Evolutionary conservation across 805 yeast species (phyloP).

Genomic region (Sporopachydermia quercuum): DNA sequence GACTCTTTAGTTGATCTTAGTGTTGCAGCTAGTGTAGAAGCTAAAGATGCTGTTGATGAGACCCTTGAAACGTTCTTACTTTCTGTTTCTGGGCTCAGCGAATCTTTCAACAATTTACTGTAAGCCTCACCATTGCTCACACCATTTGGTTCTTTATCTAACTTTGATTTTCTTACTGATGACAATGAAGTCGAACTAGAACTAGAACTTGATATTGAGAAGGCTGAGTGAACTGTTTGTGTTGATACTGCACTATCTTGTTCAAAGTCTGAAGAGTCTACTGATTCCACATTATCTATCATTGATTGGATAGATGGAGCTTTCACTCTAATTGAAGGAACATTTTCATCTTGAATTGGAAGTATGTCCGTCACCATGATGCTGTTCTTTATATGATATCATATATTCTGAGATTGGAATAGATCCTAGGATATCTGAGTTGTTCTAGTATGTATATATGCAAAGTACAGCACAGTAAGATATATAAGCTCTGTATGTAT

Average conservation of each 20-base stretch:
- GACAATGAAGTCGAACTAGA: conserved; percentile 1
- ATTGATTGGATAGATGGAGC: neutral
- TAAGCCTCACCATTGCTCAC: no score
- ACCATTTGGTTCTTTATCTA: neutral
- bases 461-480: no score
- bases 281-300: neutral
- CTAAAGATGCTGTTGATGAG: neutral
- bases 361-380: no score
- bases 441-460: no score
- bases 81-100: no score
- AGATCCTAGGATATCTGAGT: no score
- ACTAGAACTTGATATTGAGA: neutral
- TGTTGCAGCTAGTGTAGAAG: neutral
- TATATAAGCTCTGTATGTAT: no score
- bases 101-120: no score
- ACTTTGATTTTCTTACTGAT: neutral
- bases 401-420: no score
- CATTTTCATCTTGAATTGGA: no score
- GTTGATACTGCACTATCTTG: neutral
- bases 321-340: neutral
- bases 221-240: neutral
- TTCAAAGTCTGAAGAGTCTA: neutral
- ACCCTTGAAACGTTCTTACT: conserved; percentile 1
- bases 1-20: neutral
- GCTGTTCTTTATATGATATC: no score